These are phyloP conservation scores for Metschnikowia baotianmanensis DNA, from an alignment of 805 yeast species.

Conservation along the genomic window DNA sequence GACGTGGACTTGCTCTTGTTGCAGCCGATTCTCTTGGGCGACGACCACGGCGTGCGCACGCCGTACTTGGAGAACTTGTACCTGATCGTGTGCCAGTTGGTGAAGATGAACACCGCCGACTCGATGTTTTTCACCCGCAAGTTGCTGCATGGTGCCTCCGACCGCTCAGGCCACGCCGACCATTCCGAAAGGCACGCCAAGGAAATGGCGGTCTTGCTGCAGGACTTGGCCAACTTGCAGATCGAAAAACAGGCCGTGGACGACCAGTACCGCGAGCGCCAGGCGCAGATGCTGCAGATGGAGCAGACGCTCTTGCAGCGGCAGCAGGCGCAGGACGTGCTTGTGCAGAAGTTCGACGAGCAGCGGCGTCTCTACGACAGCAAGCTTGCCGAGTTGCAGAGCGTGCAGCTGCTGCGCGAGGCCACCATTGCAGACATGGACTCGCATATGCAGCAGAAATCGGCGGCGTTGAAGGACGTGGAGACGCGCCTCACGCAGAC, in stretches of 20 bases:
- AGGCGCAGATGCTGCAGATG: slow-evolving; percentile 22
- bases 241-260: slow-evolving; percentile 20
- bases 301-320: slow-evolving; percentile 23
- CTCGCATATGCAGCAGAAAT: slow-evolving; percentile 8
- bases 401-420: slow-evolving; percentile 8
- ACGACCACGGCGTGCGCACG: slow-evolving; percentile 79
- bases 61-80: slow-evolving; percentile 88
- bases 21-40: slow-evolving; percentile 88
- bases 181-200: slow-evolving; percentile 21
- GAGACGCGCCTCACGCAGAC: slow-evolving; percentile 6
- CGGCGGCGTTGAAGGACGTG: slow-evolving; percentile 2
- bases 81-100: slow-evolving; percentile 68
- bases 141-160: too few species aligned
- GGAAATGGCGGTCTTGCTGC: slow-evolving; percentile 23
- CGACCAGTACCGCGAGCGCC: slow-evolving; percentile 21
- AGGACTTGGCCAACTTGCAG: slow-evolving; percentile 20
- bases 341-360: slow-evolving; percentile 15
- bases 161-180: too few species aligned
- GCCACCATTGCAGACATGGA: slow-evolving; percentile 13
- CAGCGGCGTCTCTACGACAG: slow-evolving; percentile 13
- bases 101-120: slow-evolving; percentile 40
- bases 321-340: slow-evolving; percentile 16
- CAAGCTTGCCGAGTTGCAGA: slow-evolving; percentile 13
- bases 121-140: slow-evolving; percentile 34
- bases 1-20: slow-evolving; percentile 73